Percentiles rank a stretch among this genome's conserved stretches.
Evolutionary conservation across 192 early-diverging fungal species (phyloP).

Genomic region (Coemansia sp.): DNA sequence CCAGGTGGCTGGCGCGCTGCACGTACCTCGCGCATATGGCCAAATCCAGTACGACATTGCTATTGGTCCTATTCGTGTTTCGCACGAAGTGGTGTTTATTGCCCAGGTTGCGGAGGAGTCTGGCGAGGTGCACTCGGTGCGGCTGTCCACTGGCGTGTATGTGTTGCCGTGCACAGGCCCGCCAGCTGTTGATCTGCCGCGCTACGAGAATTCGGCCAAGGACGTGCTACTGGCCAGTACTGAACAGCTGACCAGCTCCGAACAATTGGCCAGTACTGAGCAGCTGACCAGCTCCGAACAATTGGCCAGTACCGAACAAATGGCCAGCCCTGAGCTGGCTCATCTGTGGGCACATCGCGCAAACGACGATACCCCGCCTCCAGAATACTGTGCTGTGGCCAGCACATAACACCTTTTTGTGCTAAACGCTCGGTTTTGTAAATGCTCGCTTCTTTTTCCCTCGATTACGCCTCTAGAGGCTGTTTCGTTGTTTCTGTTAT

Average conservation of each 20-base stretch:
- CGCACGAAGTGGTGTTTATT: constrained; percentile 41
- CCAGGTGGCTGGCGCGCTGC: constrained; percentile 22
- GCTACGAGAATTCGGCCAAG: constrained; percentile 42
- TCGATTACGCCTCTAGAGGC: too few species aligned
- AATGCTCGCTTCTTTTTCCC: constrained; percentile 1
- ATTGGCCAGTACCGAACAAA: constrained; percentile 16
- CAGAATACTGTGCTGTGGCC: constrained; percentile 15
- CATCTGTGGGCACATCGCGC: neutral
- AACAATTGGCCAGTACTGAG: constrained; percentile 18
- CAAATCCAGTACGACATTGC: constrained; percentile 44
- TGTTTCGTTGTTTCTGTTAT: too few species aligned
- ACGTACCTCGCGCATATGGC: constrained; percentile 28
- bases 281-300: constrained; percentile 23
- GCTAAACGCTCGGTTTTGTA: neutral
- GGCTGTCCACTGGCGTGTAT: constrained; percentile 40
- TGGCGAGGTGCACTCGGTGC: constrained; percentile 44
- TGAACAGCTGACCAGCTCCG: constrained; percentile 24
- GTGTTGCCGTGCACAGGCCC: constrained; percentile 21
- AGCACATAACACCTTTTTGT: neutral
- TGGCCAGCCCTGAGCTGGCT: constrained; percentile 17
- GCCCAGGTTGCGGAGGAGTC: constrained; percentile 36
- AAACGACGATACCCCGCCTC: constrained; percentile 14
- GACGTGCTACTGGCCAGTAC: constrained; percentile 33
- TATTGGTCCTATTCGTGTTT: constrained; percentile 33
- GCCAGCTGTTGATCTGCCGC: constrained; percentile 25